These are phyloP conservation scores for Hypomyces perniciosus DNA, from an alignment of 2,329 filamentous ascomycete species.

Conservation along the genomic window DNA sequence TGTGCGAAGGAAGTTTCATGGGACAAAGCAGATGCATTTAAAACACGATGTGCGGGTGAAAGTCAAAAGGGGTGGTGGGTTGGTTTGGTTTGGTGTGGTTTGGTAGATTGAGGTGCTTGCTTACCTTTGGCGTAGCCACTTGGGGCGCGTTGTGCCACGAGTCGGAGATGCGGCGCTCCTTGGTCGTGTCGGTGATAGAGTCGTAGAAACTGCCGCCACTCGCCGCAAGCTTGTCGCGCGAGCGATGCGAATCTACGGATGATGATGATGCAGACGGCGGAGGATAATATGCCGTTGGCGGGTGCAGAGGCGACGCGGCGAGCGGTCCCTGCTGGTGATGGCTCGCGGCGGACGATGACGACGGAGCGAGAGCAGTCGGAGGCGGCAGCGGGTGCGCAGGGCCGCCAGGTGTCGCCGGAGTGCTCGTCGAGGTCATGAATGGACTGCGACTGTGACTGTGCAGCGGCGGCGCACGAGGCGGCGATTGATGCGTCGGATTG, in stretches of 20 bases:
- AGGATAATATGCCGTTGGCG: constrained; percentile 37
- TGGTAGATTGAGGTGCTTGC: constrained; percentile 19
- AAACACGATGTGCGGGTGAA: constrained; percentile 6
- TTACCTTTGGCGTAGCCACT: constrained; percentile 43
- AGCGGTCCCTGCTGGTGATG: constrained; percentile 23
- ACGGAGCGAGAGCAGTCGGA: constrained; percentile 21
- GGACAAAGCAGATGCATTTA: not conserved
- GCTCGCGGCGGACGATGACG: constrained; percentile 15
- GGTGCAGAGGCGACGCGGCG: constrained; percentile 39
- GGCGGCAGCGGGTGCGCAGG: constrained; percentile 27
- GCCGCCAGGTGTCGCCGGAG: constrained; percentile 23
- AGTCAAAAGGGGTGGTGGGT: constrained; percentile 13
- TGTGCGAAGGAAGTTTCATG: not conserved
- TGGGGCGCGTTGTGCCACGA: constrained; percentile 42
- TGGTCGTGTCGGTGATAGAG: constrained; percentile 45
- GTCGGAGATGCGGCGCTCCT: constrained; percentile 42
- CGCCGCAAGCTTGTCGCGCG: constrained; percentile 32
- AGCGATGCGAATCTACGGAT: constrained; percentile 21
- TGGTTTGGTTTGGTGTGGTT: constrained; percentile 22
- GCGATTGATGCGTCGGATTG: constrained; percentile 26
- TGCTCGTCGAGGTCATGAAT: constrained; percentile 32
- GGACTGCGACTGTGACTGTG: constrained; percentile 25
- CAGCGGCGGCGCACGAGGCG: constrained; percentile 24
- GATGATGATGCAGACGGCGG: constrained; percentile 21
- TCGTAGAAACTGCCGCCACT: constrained; percentile 46